Base-by-base conservation (phyloP, 148 eudicot genomes). In the Camellia granthamiana region DNA sequence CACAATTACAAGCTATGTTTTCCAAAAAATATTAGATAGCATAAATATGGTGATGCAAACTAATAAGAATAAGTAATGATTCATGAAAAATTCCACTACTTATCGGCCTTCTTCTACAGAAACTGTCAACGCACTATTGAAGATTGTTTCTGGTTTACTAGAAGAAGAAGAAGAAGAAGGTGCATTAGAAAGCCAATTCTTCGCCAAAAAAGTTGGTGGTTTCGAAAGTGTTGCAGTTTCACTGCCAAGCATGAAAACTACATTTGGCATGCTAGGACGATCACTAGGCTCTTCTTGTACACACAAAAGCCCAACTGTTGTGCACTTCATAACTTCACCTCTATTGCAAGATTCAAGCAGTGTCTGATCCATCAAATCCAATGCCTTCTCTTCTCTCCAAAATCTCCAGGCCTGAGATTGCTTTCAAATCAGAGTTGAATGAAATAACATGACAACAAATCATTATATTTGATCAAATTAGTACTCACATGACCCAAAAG, bases 211-310 rank as follows among this genome's bases (percentile, higher is more conserved):
- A 75, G 83, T 79, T 6, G 83, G 83, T 56, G 75, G 74, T 76
- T 81, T 67, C 12, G 83, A 75, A 76, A 81, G 83, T 18, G 58
- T 75, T 58, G 55, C 61, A 12, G 30, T 74, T 51, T 80, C 78
- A 74, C 78, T 21, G 9, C 72, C 54, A 2, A 80, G 77, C 79
- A 81, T 75, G 23, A 81, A 67, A 43, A 81, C 46, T 56, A 81
- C 83, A 21, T 30, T 81, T 13, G 79, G 43, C 83, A 81, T 81
- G 74, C 74, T 23, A 11, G 83, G 83, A 58, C 83, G 83, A 75
- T 81, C 83, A 49, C 73, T 55, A 4, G 83, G 79, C 18, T 81
- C 83, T 21, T 81, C 83, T 69, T 81, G 83, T 69, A 81, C 83
- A 68, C 83, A 81, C 46, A 81, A 52, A 5, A 81, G 79, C 79